Percentiles rank a stretch among this genome's conserved stretches.
These are phyloP conservation scores for Ceratocystis lukuohia DNA, from an alignment of 2,329 filamentous ascomycete species.

Conservation along the genomic window DNA sequence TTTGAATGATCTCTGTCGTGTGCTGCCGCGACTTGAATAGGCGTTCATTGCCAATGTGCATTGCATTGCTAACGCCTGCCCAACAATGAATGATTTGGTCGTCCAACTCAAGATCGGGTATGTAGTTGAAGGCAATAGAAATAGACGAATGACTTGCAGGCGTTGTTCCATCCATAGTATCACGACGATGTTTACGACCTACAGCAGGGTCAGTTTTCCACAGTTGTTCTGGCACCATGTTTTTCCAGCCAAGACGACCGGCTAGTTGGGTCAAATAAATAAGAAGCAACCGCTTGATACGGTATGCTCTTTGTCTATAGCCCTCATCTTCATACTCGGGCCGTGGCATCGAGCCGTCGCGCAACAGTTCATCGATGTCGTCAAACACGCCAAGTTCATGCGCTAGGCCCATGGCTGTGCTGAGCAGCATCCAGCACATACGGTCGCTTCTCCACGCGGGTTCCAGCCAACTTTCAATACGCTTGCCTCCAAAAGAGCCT, in stretches of 20 bases:
- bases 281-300: slow-evolving; percentile 73
- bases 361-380: slow-evolving; percentile 59
- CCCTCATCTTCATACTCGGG: slow-evolving; percentile 60
- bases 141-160: slow-evolving; percentile 46
- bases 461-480: slow-evolving; percentile 92
- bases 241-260: slow-evolving; percentile 80
- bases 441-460: slow-evolving; percentile 88
- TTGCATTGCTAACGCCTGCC: slow-evolving; percentile 83
- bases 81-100: slow-evolving; percentile 73
- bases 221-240: slow-evolving; percentile 68
- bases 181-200: slow-evolving; percentile 34
- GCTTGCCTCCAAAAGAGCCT: slow-evolving; percentile 53
- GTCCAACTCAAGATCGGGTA: slow-evolving; percentile 52
- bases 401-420: slow-evolving; percentile 75
- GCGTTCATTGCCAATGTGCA: slow-evolving; percentile 79
- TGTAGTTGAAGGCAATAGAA: slow-evolving; percentile 49
- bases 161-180: slow-evolving; percentile 41
- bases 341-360: slow-evolving; percentile 43
- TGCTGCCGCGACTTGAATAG: slow-evolving; percentile 78
- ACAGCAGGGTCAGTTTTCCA: slow-evolving; percentile 45
- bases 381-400: slow-evolving; percentile 96
- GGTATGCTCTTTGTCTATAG: slow-evolving; percentile 63
- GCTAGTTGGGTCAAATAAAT: slow-evolving; percentile 93
- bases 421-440: slow-evolving; percentile 96
- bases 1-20: slow-evolving; percentile 79